phyloP scores from a whole-genome alignment of 129 eudicot species.

The Lonicera japonica region DNA sequence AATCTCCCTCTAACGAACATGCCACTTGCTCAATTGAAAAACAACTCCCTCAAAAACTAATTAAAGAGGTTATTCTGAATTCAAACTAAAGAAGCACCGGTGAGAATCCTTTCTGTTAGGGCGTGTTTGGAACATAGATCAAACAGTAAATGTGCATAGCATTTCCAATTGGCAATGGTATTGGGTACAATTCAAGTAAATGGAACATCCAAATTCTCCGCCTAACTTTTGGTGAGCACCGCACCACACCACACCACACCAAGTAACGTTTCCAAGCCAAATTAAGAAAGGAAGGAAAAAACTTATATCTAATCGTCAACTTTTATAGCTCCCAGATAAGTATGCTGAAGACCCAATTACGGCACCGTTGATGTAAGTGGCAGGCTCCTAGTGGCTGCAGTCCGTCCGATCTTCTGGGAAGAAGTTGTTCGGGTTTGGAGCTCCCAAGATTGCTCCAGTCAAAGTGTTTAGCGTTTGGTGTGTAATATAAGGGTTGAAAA shows the following conservation, averaged over 20 bases:
- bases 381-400: constrained; percentile 82
- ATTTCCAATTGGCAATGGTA: no score
- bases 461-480: constrained; percentile 63
- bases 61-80: no score
- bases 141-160: no score
- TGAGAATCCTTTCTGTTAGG: no score
- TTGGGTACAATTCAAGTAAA: no score
- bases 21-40: no score
- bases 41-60: no score
- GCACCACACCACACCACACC: no score
- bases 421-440: constrained; percentile 78
- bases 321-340: constrained; percentile 49
- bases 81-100: no score
- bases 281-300: neutral
- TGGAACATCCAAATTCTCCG: neutral
- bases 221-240: neutral
- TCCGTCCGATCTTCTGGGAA: constrained; percentile 80
- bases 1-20: no score
- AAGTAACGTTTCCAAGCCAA: neutral
- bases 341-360: constrained; percentile 87
- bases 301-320: neutral
- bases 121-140: no score
- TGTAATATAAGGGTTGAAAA: constrained; percentile 54
- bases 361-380: constrained; percentile 79
- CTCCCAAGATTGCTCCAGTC: constrained; percentile 79